phyloP scores from a whole-genome alignment of 345 rosid genomes.

The Gossypium longicalyx region DNA sequence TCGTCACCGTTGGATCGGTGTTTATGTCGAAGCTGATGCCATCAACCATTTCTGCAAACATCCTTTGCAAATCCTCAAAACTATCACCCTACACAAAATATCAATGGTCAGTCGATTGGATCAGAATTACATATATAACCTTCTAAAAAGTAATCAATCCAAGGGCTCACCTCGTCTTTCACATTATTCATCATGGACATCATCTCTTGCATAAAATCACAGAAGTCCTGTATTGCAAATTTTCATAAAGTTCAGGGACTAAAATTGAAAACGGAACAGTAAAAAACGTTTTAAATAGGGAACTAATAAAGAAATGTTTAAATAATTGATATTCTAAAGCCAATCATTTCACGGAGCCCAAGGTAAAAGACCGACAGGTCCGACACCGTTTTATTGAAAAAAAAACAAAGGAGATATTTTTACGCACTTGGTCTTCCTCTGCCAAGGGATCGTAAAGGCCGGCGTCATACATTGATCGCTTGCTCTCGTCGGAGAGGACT shows the following conservation, averaged over 20 bases:
- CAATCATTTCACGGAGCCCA: neutral
- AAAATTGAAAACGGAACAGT: neutral
- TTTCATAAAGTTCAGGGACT: neutral
- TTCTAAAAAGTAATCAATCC: neutral
- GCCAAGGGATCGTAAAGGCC: constrained; percentile 73
- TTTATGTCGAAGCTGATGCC: constrained; percentile 27
- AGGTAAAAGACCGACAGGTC: neutral
- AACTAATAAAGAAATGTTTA: neutral
- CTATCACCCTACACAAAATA: constrained; percentile 50
- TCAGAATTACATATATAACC: constrained; percentile 1
- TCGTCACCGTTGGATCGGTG: constrained; percentile 25
- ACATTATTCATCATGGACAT: constrained; percentile 80
- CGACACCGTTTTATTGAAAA: constrained; percentile 6
- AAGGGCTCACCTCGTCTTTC: constrained; percentile 57
- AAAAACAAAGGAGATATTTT: neutral
- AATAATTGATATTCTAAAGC: neutral
- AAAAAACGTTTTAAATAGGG: neutral
- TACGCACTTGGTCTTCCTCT: constrained; percentile 66
- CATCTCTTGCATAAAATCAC: constrained; percentile 92
- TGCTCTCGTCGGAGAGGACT: constrained; percentile 65
- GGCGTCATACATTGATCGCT: constrained; percentile 73
- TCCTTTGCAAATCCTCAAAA: constrained; percentile 83
- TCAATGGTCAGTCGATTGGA: neutral
- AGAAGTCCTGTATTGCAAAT: constrained; percentile 49
- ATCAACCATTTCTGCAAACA: constrained; percentile 75